Evolutionary conservation across 2,329 filamentous ascomycete genomes (phyloP).

Genomic region (Fusarium protoensiforme): DNA sequence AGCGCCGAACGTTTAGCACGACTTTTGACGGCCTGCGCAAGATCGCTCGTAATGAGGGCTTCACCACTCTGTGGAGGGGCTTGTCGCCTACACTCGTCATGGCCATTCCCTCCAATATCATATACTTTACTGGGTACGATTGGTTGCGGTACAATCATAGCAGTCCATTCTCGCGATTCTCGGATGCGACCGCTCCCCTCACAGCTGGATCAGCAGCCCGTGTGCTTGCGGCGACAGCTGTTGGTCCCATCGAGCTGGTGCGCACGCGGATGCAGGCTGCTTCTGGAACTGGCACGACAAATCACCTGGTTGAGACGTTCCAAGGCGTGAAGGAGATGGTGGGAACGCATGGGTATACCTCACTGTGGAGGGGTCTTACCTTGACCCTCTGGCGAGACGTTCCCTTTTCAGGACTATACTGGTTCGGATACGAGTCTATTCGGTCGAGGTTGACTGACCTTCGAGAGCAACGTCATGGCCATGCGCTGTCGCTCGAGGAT

Average conservation of each 20-base stretch:
- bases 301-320: constrained; percentile 83
- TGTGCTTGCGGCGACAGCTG: constrained; percentile 81
- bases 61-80: constrained; percentile 89
- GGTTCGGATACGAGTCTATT: constrained; percentile 95
- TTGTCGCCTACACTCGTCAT: constrained; percentile 94
- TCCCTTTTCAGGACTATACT: constrained; percentile 96
- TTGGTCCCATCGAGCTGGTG: constrained; percentile 94
- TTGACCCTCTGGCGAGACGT: constrained; percentile 97
- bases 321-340: constrained; percentile 84
- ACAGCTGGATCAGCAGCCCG: constrained; percentile 83
- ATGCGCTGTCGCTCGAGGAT: constrained; percentile 48
- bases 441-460: constrained; percentile 77
- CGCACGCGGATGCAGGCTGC: constrained; percentile 91
- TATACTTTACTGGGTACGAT: constrained; percentile 98
- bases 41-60: constrained; percentile 92
- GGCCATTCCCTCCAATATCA: constrained; percentile 95
- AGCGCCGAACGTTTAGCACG: constrained; percentile 85
- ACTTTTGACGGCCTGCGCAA: constrained; percentile 93
- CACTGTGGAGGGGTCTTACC: constrained; percentile 89
- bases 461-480: constrained; percentile 65
- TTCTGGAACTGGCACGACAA: constrained; percentile 64
- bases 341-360: constrained; percentile 76
- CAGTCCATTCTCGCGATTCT: constrained; percentile 75
- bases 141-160: constrained; percentile 81
- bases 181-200: constrained; percentile 81